Base-by-base conservation (phyloP, 2,329 filamentous ascomycete genomes). In the Hymenoscyphus infarciens region DNA sequence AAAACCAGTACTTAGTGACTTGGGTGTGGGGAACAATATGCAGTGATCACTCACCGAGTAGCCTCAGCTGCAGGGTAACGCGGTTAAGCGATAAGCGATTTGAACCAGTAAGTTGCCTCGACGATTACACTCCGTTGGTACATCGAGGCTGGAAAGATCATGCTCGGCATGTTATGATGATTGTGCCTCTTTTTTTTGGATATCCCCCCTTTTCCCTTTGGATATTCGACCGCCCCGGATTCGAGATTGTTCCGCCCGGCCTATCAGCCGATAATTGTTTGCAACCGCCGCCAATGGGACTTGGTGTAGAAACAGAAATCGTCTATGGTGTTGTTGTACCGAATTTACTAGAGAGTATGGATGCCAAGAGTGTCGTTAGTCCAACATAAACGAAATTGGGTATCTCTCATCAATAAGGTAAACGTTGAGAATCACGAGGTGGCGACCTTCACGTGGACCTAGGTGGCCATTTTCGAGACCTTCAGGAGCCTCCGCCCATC, bases 21-120 rank as follows among this genome's bases (percentile, higher is more conserved):
- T 13, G 16, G 39, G 39, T 49, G 42, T 49, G 42, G 42, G 42
- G 42, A 49, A 49, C n/a, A 19, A 49, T 49, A 49, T 49, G 42
- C 42, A 49, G 42, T 49, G 42, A 49, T 49, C 42, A 49, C 42
- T 49, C 42, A 22, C 42, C 42, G 42, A 49, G 42, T 49, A 49
- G 42, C 42, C 42, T 49, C 42, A 49, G 42, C n/a, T 49, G 42
- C 42, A 49, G 7, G 19, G 42, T 49, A 25, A 22, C 42, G n/a
- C 42, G 42, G n/a, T 49, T 49, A 49, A 49, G 42, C n/a, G 42
- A 49, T 49, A 49, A 49, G 42, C 42, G 42, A 49, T 49, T 49
- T 49, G 42, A 15, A 15, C 42, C 10, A 49, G 42, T 42, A 10
- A 22, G n/a, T 49, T 22, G 42, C 42, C 25, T 49, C 42, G 42